Base-by-base conservation (phyloP, 371 early-diverging fungal genomes). In the Phascolomyces articulosus region DNA sequence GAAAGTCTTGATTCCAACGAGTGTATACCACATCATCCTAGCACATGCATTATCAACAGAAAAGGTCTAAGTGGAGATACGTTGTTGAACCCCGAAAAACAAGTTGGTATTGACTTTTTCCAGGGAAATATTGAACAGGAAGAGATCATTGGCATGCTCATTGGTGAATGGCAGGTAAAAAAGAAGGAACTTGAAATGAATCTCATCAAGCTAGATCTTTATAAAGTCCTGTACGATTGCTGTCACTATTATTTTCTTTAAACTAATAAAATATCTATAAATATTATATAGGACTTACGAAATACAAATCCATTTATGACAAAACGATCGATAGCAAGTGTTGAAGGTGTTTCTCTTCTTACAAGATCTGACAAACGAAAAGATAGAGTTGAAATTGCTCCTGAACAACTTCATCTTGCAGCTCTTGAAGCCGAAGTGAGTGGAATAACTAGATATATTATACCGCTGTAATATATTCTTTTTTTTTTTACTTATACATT, bases 351-450 rank as follows among this genome's bases (percentile, higher is more conserved):
- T 13, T 81, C 88, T 0, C 69, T 90, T 44, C 61, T 88, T 40
- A 83, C 86, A 26, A 75, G 92, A n/a, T 87, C 89, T 34, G 91
- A 92, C 64, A 92, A 91, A 70, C 82, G 89, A 24, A 86, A 86
- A 58, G 92, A 92, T 61, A 79, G 92, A 34, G 92, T 92, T 7
- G 92, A 88, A 63, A 86, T 88, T 55, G 77, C 81, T 7, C 82
- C 87, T 34, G 81, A 84, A 55, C 85, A 89, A 70, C 75, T 92
- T 40, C 88, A 87, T 44, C 72, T 82, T 61, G 92, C 91, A 6
- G 87, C 88, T n/a, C 65, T 80, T 3, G 81, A 85, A 57, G 91
- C 91, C 49, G 92, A 92, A 63, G 79, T 74, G 15, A 23, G 13
- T 3, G 21, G 65, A 51, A 48, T 23, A 47, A 16, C 21, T 9